Evolutionary conservation across 2,329 filamentous ascomycete species (phyloP), one percentile per base, ranked within the genome.

Genomic region (Ophiostoma quercus): DNA sequence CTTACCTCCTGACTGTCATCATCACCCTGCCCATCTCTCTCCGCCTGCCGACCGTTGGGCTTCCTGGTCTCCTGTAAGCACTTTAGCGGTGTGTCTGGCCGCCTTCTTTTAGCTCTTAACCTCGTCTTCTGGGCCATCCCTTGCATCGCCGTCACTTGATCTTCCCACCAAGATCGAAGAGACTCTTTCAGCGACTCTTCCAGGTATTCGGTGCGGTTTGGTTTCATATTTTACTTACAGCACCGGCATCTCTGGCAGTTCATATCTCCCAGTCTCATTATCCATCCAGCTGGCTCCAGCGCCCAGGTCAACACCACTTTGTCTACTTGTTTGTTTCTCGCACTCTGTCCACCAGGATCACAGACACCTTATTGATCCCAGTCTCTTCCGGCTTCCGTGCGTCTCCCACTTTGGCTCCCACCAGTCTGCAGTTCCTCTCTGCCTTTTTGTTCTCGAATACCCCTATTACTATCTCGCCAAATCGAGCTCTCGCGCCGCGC

Each of bases 401-500:
- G 57, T 62, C 57, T 62, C 25, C 57, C 60, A 63, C 60, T 37
- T 63, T 32, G 25, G 19, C 60, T 34, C 57, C 57, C 29, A 34
- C 57, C 29, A 14, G 43, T 34, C 32, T 63, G 16, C 60, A 3
- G 32, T 8, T 32, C 19, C 43, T 47, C 16, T 47, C 41, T 63
- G 32, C 14, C 47, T 63, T 16, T 7, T 12, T 2, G 8, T 5
- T 12, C 19, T 22, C 32, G 22, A n/a, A 6, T 60, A 60, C 67
- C 70, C 68, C 66, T 57, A 68, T 72, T 67, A 41, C 68, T 63
- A 41, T 60, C 69, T 70, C 32, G 29, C 43, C 69, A 39, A 68
- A 68, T 68, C 57, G 65, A 67, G 67, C 69, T n/a, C 67, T 68
- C 70, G 68, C 70, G 70, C 71, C 39, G 65, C 67, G 25, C 57